Evolutionary conservation across 2,329 filamentous ascomycete species (phyloP), one percentile per base, ranked within the genome.

Genomic region (Penicillium capsulatum): DNA sequence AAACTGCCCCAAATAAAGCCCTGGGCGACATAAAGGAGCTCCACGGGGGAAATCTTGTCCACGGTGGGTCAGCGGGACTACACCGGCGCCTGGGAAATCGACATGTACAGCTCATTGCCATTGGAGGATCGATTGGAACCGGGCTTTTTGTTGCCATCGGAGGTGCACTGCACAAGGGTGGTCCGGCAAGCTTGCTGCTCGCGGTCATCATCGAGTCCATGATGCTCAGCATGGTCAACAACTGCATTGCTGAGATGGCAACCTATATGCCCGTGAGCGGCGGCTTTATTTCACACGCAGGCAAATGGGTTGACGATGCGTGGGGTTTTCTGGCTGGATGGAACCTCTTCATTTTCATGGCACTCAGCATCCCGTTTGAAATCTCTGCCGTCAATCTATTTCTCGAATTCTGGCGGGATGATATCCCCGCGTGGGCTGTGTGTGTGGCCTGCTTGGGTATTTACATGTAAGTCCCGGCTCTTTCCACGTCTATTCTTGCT

Each of bases 41-140:
- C n/a, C n/a, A n/a, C n/a, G n/a, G n/a, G n/a, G n/a, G n/a, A n/a
- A n/a, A n/a, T n/a, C n/a, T n/a, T n/a, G n/a, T n/a, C n/a, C n/a
- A n/a, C n/a, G n/a, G n/a, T n/a, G n/a, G n/a, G n/a, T n/a, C n/a
- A n/a, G n/a, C n/a, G n/a, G n/a, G n/a, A n/a, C 45, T 64, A 5
- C 58, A 64, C 40, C 52, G 61, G 2, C 60, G 56, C 36, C 44
- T 64, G 9, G 40, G 55, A 29, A 55, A 57, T 4, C 55, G 53
- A 33, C 57, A 64, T 26, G 51, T 64, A 5, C 60, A 64, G 40
- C 51, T 63, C 2, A 55, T 60, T 43, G 61, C 61, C 2, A 57
- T 64, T 11, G 60, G 60, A 13, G 60, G 60, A 19, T 58, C 60
- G 7, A 64, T 62, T 37, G 60, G 60, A 15, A 62, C 59, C n/a